Evolutionary conservation across 192 early-diverging fungal genomes (phyloP).

Genomic region (Gaertneriomyces semiglobifer): DNA sequence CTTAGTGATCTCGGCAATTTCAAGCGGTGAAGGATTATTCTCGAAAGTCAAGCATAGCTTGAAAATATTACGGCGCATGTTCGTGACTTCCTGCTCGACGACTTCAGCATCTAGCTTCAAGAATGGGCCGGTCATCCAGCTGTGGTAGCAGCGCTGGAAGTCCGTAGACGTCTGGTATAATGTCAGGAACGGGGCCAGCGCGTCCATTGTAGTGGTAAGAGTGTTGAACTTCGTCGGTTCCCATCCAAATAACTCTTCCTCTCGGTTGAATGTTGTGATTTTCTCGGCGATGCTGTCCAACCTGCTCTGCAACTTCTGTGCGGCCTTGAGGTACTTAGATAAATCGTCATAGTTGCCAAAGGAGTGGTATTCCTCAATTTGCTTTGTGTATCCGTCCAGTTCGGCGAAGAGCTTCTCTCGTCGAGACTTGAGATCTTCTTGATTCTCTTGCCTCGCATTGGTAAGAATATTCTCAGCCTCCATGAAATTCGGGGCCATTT

Average conservation of each 20-base stretch:
- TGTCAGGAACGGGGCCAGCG: slow-evolving; percentile 51
- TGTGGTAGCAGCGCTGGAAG: slow-evolving; percentile 57
- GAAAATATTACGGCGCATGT: slow-evolving; percentile 59
- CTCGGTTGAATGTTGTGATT: slow-evolving; percentile 49
- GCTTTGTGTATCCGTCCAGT: slow-evolving; percentile 57
- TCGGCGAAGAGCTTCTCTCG: slow-evolving; percentile 50
- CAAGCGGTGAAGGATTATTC: slow-evolving; percentile 44
- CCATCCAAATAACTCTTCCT: slow-evolving; percentile 61
- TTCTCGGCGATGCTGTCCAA: slow-evolving; percentile 53
- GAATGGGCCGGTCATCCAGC: slow-evolving; percentile 61
- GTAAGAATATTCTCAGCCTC: slow-evolving; percentile 50
- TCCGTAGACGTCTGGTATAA: slow-evolving; percentile 62
- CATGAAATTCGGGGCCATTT: slow-evolving; percentile 48
- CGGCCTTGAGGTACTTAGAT: slow-evolving; percentile 57
- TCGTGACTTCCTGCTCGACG: slow-evolving; percentile 57
- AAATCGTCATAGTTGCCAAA: slow-evolving; percentile 61
- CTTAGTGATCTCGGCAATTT: slow-evolving; percentile 57
- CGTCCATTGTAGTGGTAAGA: slow-evolving; percentile 38
- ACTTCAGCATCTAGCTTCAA: slow-evolving; percentile 59
- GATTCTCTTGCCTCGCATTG: slow-evolving; percentile 43
- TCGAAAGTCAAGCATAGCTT: slow-evolving; percentile 46
- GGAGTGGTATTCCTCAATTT: slow-evolving; percentile 57
- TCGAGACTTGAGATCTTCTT: slow-evolving; percentile 55
- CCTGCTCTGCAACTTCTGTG: slow-evolving; percentile 54
- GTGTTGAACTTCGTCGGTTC: slow-evolving; percentile 49